Evolutionary conservation across 1,284 basidiomycete genomes (phyloP), one percentile per base, ranked within the genome.

Genomic region (Ceratobasidium sp.): DNA sequence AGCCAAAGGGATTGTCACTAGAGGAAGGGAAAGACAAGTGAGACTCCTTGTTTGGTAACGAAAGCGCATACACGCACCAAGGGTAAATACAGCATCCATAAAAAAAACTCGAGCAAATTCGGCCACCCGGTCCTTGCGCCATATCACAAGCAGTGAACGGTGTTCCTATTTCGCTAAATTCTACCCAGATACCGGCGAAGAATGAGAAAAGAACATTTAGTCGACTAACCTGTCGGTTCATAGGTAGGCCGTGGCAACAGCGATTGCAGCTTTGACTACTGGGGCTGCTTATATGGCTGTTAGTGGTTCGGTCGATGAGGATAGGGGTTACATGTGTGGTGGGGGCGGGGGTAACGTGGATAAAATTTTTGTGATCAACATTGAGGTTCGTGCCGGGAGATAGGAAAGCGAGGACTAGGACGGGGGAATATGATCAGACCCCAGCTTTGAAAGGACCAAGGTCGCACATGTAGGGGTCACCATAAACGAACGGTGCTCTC

Each of bases 61-160:
- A 3, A 31, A n/a, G n/a, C 47, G 63, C 50, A 67, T 63, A 60
- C 60, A 76, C 76, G 27, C 36, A 64, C 73, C 77, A 59, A 78
- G 76, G 17, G 77, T 71, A 62, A 79, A 78, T 54, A 77, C 65
- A 31, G 75, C 54, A 31, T 66, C 78, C 44, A 77, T 73, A 27
- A 75, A 27, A 75, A 73, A 29, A 79, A 72, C 59, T 77, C 77
- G 54, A 77, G 78, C 22, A 79, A 27, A 33, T 78, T 74, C 15
- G 78, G 77, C 77, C 78, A 79, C 24, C 69, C 72, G n/a, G 74
- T 65, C 44, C 77, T 72, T 11, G 78, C 75, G 11, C 66, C 75
- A 79, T 69, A 27, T 76, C 77, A 50, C 76, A 73, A n/a, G 76
- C 76, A 31, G 73, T 75, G 31, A 66, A 72, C 8, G 73, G 65